Conservation (phyloP, 2,329 filamentous ascomycete species). For the Gaeumannomyces tritici region DNA sequence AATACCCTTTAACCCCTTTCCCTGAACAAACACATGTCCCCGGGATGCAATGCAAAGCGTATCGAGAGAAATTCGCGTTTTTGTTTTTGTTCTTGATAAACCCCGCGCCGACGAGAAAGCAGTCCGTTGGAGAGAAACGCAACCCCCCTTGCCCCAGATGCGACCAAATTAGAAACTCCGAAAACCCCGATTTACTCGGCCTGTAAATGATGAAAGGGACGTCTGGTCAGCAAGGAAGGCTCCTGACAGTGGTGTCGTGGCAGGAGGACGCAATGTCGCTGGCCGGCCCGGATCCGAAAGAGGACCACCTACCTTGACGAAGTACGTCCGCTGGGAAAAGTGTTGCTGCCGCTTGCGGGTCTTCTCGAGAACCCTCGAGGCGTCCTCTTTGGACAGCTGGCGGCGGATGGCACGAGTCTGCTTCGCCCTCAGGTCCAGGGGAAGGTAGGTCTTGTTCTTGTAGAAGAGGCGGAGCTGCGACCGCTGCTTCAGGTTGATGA, state of each 20-base stretch:
- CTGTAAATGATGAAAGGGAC: not conserved
- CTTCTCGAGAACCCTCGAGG: conserved; percentile 77
- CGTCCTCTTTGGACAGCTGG: conserved; percentile 87
- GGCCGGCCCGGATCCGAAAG: not conserved
- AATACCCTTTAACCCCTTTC: conserved; percentile 1
- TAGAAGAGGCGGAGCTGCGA: conserved; percentile 98
- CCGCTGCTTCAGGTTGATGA: conserved; percentile 99
- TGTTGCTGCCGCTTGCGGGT: conserved; percentile 91
- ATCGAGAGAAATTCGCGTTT: not conserved
- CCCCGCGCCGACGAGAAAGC: not conserved
- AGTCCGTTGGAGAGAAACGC: not conserved
- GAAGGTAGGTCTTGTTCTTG: conserved; percentile 99
- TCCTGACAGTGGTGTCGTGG: not conserved
- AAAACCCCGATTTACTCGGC: conserved; percentile 4
- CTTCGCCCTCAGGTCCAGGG: conserved; percentile 97
- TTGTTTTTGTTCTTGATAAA: not conserved
- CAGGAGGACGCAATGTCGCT: not conserved
- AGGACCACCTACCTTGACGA: conserved; percentile 72
- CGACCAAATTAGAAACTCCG: conserved; percentile 5
- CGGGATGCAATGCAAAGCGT: not conserved
- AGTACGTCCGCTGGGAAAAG: conserved; percentile 98
- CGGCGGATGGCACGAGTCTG: conserved; percentile 96
- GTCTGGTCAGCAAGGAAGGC: not conserved
- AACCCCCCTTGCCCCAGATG: conserved; percentile 2
- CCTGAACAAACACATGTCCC: not conserved